A percentile compares a stretch with the other conserved stretches of the same genome.
These are phyloP conservation scores for Dictyostelium capitatum DNA, from an alignment of 78 protist species.

Conservation along the genomic window DNA sequence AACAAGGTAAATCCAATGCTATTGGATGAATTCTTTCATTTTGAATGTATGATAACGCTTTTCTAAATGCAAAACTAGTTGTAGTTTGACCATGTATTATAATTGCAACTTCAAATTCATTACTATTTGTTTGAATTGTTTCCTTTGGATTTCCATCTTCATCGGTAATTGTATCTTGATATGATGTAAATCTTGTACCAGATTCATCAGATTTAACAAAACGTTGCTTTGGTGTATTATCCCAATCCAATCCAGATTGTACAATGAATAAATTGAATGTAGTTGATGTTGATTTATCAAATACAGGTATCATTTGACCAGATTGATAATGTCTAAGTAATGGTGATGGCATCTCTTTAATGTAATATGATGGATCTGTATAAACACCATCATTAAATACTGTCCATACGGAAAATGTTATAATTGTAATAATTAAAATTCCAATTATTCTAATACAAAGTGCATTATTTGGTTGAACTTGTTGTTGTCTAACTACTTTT, in stretches of 20 bases:
- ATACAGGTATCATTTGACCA: conserved; percentile 62
- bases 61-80: conserved; percentile 41
- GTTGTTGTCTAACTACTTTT: background rate
- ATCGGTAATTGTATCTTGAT: background rate
- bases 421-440: background rate
- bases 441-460: conserved; percentile 73
- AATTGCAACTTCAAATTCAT: conserved; percentile 1
- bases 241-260: background rate
- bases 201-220: background rate
- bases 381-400: background rate
- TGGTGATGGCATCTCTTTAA: conserved; percentile 69
- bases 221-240: background rate
- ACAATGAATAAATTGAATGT: conserved; percentile 26
- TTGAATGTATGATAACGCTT: background rate
- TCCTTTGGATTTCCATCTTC: background rate
- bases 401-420: conserved; percentile 51
- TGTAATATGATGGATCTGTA: conserved; percentile 36
- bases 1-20: conserved; percentile 66
- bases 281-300: background rate
- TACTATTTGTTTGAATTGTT: background rate
- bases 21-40: conserved; percentile 30
- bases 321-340: conserved; percentile 37
- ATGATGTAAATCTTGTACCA: background rate
- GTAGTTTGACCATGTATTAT: conserved; percentile 55
- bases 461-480: conserved; percentile 44